phyloP scores from a whole-genome alignment of 106 monocot genomes.

The Platanthera zijinensis region DNA sequence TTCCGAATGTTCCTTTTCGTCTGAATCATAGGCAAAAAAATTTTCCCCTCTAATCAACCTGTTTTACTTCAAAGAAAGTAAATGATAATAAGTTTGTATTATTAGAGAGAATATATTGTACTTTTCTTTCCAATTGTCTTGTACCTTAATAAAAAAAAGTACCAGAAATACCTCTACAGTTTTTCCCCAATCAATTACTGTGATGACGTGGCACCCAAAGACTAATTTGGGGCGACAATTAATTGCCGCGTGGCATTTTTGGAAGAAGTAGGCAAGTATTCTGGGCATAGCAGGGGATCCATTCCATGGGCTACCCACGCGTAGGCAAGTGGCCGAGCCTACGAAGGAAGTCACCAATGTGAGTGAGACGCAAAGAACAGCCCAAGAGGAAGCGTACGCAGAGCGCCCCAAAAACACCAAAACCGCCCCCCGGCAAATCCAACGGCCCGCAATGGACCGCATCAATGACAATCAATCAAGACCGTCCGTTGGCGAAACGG shows the following conservation, averaged over 20 bases:
- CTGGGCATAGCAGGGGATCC: neutral
- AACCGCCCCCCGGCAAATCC: neutral
- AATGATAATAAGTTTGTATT: no score
- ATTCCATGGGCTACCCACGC: neutral
- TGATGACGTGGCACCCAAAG: neutral
- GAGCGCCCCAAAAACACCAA: constrained; percentile 3
- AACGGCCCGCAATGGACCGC: neutral
- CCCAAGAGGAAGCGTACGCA: constrained; percentile 8
- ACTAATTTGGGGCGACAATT: neutral
- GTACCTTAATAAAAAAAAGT: no score
- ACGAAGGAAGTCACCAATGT: neutral
- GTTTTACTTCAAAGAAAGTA: no score
- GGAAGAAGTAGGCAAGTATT: neutral
- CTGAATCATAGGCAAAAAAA: no score
- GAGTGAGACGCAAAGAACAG: constrained; percentile 8
- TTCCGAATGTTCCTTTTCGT: no score
- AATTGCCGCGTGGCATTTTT: neutral
- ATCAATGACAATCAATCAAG: neutral
- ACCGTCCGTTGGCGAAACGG: neutral
- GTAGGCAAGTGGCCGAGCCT: constrained; percentile 3
- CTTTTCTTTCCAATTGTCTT: no score
- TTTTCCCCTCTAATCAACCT: no score
- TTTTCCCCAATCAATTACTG: neutral
- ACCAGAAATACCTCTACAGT: no score
- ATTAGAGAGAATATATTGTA: no score